Evolutionary conservation across 108 stramenopile species (phyloP).

Genomic region (Conticribra weissflogii): DNA sequence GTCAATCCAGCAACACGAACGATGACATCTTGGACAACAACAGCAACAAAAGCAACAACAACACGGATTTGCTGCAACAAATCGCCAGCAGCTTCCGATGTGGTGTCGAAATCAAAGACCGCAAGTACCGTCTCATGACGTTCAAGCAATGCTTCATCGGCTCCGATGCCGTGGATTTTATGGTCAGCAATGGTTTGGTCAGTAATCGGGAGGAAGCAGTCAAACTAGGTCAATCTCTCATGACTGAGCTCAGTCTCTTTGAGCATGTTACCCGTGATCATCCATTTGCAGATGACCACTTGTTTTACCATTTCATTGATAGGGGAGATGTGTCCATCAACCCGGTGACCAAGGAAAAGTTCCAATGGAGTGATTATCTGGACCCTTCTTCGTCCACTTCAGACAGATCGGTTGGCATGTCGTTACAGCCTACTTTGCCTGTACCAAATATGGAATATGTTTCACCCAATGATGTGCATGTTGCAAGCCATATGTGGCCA

Average conservation of each 20-base stretch:
- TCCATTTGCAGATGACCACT: slow-evolving; percentile 49
- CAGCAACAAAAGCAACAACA: not conserved
- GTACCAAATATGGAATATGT: slow-evolving; percentile 49
- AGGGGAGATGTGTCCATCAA: slow-evolving; percentile 53
- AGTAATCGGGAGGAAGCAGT: slow-evolving; percentile 55
- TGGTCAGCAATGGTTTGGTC: slow-evolving; percentile 43
- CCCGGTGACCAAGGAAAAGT: slow-evolving; percentile 39
- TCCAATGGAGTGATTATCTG: slow-evolving; percentile 61
- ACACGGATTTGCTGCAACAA: slow-evolving; percentile 4
- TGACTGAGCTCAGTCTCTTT: slow-evolving; percentile 42
- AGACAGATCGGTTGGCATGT: not conserved
- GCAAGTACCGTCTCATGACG: slow-evolving; percentile 29
- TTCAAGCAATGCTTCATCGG: slow-evolving; percentile 60
- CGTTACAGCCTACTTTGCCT: slow-evolving; percentile 45
- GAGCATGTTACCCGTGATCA: slow-evolving; percentile 59
- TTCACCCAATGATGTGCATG: slow-evolving; percentile 55
- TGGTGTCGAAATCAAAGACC: slow-evolving; percentile 32
- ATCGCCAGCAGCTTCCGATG: slow-evolving; percentile 24
- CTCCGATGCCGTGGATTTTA: slow-evolving; percentile 50
- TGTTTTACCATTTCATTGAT: slow-evolving; percentile 66
- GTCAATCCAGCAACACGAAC: not conserved
- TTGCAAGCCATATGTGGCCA: slow-evolving; percentile 64
- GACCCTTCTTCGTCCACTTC: slow-evolving; percentile 20
- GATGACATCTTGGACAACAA: no score
- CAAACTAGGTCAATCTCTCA: slow-evolving; percentile 41